Evolutionary conservation across 2,329 filamentous ascomycete species (phyloP), one percentile per base, ranked within the genome.

Genomic region (Blastomyces parvus): DNA sequence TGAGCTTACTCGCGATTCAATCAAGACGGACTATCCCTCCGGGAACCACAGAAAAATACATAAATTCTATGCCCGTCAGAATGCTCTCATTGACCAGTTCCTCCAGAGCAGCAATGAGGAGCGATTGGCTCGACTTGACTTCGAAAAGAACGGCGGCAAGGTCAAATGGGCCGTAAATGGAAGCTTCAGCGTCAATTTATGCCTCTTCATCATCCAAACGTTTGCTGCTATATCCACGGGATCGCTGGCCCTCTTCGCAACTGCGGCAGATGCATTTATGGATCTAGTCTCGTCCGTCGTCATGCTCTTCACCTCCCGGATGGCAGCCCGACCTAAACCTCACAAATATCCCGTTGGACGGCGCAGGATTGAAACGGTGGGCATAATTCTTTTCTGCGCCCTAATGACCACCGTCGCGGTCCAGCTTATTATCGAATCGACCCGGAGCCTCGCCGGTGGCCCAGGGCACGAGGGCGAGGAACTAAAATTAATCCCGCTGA

Each of bases 321-420:
- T 87, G 74, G 84, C 85, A n/a, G 78, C 79, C 27, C 78, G 82
- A 62, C 82, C 84, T 50, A 86, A 84, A 69, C 75, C 85, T 7
- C 84, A 85, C 73, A 85, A 84, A 70, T 87, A 84, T 67, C 84
- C 84, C 22, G 84, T 87, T 33, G 85, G 83, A 52, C 81, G 85
- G 8, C 86, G 81, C 4, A 80, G 85, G 63, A 82, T 87, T 62
- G 85, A 87, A 74, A 86, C 85, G 2, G 80, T 87, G 64, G 85
- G 84, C 36, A 84, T 87, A 65, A 84, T 88, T 68, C 80, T 87
- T 56, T 87, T 87, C 72, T 86, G 84, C 66, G 83, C 84, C 53
- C 76, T 87, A 64, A 87, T 87, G 84, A 86, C 85, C 1, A 87
- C 84, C 0, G 84, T 86, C 3, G 84, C 85, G 58, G 83, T 86